These are phyloP conservation scores for Lotus japonicus DNA, from an alignment of 306 rosid species.

Conservation along the genomic window DNA sequence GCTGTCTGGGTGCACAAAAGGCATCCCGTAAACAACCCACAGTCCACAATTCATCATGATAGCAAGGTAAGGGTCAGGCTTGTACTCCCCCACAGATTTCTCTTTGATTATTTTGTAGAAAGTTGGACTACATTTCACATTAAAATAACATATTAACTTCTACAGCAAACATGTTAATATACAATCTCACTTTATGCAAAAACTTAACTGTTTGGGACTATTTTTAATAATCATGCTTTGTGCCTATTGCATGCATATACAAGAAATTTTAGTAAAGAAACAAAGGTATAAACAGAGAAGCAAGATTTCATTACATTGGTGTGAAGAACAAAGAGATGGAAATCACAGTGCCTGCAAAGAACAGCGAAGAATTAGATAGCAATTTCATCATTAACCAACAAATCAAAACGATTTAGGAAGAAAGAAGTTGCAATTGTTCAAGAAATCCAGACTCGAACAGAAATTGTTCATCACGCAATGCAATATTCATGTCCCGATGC, in stretches of 20 bases:
- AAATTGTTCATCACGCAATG: too few species aligned
- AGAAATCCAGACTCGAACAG: neutral
- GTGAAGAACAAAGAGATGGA: conserved; percentile 65
- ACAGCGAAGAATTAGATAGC: neutral
- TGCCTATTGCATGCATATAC: too few species aligned
- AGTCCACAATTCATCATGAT: conserved; percentile 56
- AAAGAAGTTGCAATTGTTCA: too few species aligned
- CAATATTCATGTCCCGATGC: too few species aligned
- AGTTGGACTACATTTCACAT: conserved; percentile 49
- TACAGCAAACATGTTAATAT: too few species aligned
- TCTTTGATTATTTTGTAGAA: conserved; percentile 45
- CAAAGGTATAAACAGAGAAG: neutral
- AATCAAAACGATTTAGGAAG: too few species aligned
- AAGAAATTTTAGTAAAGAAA: too few species aligned
- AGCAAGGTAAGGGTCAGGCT: conserved; percentile 59
- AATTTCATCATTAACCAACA: neutral
- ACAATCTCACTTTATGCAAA: too few species aligned
- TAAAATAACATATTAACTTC: neutral
- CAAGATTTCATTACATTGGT: conserved; percentile 43
- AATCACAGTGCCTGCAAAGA: conserved; percentile 60
- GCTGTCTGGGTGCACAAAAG: conserved; percentile 65
- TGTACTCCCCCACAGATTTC: conserved; percentile 54
- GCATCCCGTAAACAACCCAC: conserved; percentile 73
- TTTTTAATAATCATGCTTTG: neutral
- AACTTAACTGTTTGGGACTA: neutral